Conservation (phyloP, 768 basidiomycete genomes). For the Vararia minispora region DNA sequence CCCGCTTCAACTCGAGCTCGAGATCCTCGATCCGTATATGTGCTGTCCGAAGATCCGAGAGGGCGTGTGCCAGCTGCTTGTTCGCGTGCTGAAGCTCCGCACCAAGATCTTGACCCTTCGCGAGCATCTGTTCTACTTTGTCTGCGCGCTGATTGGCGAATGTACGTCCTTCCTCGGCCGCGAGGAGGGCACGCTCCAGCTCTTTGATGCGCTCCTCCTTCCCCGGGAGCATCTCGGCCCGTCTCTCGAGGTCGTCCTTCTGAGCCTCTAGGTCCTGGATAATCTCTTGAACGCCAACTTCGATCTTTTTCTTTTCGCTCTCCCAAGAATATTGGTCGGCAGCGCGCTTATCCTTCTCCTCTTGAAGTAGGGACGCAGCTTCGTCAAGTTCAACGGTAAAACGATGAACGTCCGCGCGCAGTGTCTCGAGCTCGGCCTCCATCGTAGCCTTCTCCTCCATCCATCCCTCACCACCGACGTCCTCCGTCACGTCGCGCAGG, state of each 20-base stretch:
- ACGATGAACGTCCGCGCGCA: conserved; percentile 27
- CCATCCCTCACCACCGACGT: conserved; percentile 54
- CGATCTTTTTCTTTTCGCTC: conserved; percentile 59
- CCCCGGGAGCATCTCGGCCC: conserved; percentile 27
- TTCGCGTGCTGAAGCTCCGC: conserved; percentile 58
- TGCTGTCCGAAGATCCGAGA: conserved; percentile 48
- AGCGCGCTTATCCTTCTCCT: conserved; percentile 45
- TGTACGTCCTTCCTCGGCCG: conserved; percentile 41
- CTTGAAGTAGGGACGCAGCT: conserved; percentile 33
- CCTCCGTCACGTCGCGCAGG: conserved; percentile 54
- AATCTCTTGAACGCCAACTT: conserved; percentile 56
- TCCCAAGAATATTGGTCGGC: conserved; percentile 63
- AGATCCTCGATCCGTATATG: conserved; percentile 48
- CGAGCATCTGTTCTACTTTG: conserved; percentile 55
- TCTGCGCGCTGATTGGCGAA: conserved; percentile 45
- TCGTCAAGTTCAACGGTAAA: conserved; percentile 25
- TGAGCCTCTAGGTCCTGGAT: conserved; percentile 54
- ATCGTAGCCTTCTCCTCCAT: conserved; percentile 57
- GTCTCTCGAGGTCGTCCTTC: conserved; percentile 39
- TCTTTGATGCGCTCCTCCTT: conserved; percentile 31
- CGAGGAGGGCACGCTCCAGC: conserved; percentile 32
- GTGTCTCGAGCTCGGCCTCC: conserved; percentile 23
- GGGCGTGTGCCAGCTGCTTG: conserved; percentile 41
- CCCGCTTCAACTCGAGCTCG: conserved; percentile 45
- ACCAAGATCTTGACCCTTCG: conserved; percentile 57